phyloP scores from a whole-genome alignment of 148 eudicot species.

The Diospyros lotus region DNA sequence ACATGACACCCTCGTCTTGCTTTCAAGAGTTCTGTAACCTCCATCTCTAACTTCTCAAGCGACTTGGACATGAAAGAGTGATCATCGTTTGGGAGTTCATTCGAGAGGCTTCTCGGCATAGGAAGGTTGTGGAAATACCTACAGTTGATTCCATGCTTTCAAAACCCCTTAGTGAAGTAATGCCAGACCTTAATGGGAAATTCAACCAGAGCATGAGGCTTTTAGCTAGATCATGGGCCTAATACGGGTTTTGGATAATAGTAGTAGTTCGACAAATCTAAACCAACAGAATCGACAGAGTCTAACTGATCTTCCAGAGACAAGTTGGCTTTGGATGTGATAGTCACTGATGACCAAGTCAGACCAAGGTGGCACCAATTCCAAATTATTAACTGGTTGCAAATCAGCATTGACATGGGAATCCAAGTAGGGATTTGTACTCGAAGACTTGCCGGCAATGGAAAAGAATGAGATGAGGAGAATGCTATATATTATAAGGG shows the following conservation, averaged over 20 bases:
- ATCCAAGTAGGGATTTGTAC: conserved; percentile 33
- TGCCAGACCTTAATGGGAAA: conserved; percentile 65
- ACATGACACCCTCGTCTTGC: conserved; percentile 42
- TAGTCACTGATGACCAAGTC: conserved; percentile 36
- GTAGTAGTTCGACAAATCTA: conserved; percentile 27
- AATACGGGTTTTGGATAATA: conserved; percentile 36
- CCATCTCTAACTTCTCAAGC: conserved; percentile 39
- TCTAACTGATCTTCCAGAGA: conserved; percentile 53
- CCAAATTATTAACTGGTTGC: conserved; percentile 22
- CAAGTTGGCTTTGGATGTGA: conserved; percentile 30
- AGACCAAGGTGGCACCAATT: conserved; percentile 27
- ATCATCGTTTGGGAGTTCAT: conserved; percentile 45
- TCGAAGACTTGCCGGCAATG: conserved; percentile 20
- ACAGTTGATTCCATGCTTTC: conserved; percentile 76
- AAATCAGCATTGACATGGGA: conserved; percentile 24
- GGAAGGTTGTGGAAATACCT: conserved; percentile 57
- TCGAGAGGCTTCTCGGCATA: conserved; percentile 26
- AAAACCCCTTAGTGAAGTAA: conserved; percentile 66
- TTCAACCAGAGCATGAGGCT: conserved; percentile 42
- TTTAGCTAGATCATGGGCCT: conserved; percentile 35
- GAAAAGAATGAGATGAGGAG: conserved; percentile 28
- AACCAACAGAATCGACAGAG: conserved; percentile 17
- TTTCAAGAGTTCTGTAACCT: conserved; percentile 45
- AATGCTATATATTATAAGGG: conserved; percentile 34
- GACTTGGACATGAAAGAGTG: conserved; percentile 22